Percentiles rank a stretch among this genome's conserved stretches.
These are phyloP conservation scores for Amylocarpus encephaloides DNA, from an alignment of 2,329 filamentous ascomycete species.

Conservation along the genomic window DNA sequence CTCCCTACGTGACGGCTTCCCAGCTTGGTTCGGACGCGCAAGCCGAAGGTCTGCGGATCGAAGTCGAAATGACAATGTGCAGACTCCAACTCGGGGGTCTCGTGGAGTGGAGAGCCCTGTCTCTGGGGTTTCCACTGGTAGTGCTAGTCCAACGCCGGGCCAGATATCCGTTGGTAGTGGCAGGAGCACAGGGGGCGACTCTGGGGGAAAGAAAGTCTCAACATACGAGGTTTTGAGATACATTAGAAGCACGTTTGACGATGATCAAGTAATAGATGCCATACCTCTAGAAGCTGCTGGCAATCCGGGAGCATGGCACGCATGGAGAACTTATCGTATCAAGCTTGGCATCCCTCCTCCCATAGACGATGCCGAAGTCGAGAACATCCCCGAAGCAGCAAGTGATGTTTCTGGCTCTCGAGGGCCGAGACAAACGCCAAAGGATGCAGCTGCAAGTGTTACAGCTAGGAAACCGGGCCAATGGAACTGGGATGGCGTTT, in stretches of 20 bases:
- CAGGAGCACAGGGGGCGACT: constrained; percentile 8
- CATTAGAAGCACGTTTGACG: constrained; percentile 74
- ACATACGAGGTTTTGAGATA: constrained; percentile 71
- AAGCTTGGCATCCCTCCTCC: constrained; percentile 38
- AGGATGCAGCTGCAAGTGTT: constrained; percentile 14
- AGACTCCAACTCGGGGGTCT: constrained; percentile 22
- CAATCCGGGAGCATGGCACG: constrained; percentile 89
- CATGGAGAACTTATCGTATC: constrained; percentile 70
- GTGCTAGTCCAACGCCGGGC: constrained; percentile 19
- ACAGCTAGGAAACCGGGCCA: constrained; percentile 58
- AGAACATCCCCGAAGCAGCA: too few species aligned
- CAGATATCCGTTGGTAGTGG: constrained; percentile 8
- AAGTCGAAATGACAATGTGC: constrained; percentile 17
- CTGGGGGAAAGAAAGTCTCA: constrained; percentile 31
- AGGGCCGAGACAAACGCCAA: constrained; percentile 18
- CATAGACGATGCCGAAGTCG: constrained; percentile 2
- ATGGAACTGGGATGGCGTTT: constrained; percentile 98
- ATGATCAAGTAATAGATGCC: constrained; percentile 68
- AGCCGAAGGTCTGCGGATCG: constrained; percentile 37
- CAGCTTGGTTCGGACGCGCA: constrained; percentile 73
- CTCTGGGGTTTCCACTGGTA: constrained; percentile 11
- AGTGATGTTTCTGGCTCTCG: not conserved
- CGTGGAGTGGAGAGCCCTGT: constrained; percentile 18
- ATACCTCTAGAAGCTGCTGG: constrained; percentile 77
- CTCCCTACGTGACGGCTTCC: constrained; percentile 84